These are phyloP conservation scores for Wickerhamomyces silvicola DNA, from an alignment of 805 yeast genomes.

Conservation along the genomic window DNA sequence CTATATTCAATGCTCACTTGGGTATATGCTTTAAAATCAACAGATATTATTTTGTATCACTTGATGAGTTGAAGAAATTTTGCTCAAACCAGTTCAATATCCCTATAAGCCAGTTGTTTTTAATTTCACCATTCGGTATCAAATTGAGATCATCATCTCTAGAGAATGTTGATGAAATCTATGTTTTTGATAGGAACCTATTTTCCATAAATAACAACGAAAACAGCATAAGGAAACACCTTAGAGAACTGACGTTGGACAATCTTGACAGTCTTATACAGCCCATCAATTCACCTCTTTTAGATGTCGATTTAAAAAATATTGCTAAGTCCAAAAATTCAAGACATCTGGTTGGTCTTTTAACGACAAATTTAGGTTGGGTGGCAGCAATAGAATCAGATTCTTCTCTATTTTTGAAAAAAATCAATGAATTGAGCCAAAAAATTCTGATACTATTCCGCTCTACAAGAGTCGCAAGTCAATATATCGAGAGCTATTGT, in stretches of 20 bases:
- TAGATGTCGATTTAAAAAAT: constrained; percentile 19
- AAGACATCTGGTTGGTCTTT: constrained; percentile 22
- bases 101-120: constrained; percentile 35
- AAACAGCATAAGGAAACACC: constrained; percentile 13
- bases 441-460: constrained; percentile 38
- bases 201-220: constrained; percentile 31
- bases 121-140: constrained; percentile 61
- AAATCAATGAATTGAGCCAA: constrained; percentile 22
- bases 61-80: constrained; percentile 37
- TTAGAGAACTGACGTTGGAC: constrained; percentile 4
- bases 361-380: constrained; percentile 49
- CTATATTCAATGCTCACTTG: constrained; percentile 34
- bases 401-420: constrained; percentile 27
- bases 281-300: constrained; percentile 32
- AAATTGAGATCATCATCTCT: constrained; percentile 40
- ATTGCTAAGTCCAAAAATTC: constrained; percentile 14
- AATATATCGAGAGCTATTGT: constrained; percentile 43
- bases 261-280: constrained; percentile 19
- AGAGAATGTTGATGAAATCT: constrained; percentile 47
- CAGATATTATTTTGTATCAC: constrained; percentile 31
- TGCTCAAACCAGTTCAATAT: constrained; percentile 36
- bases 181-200: constrained; percentile 55
- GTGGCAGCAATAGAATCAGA: constrained; percentile 39
- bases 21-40: constrained; percentile 33
- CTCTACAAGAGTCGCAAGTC: constrained; percentile 40